Evolutionary conservation across 345 rosid species (phyloP).

Genomic region (Rhodomyrtus tomentosa): DNA sequence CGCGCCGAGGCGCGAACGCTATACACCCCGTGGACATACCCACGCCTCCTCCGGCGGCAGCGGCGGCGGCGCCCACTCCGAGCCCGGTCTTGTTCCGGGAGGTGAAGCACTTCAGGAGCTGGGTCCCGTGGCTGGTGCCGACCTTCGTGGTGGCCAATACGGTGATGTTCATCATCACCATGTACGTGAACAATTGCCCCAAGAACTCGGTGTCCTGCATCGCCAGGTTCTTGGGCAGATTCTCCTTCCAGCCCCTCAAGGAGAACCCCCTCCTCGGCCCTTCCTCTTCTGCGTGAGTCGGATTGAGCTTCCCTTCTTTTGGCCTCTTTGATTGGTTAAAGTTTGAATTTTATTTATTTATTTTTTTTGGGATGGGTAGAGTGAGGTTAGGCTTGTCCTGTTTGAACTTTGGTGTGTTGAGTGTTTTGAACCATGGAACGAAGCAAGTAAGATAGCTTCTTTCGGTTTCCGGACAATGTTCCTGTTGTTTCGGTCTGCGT

Average conservation of each 20-base stretch:
- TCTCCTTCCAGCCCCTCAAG: conserved; percentile 78
- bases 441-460: neutral
- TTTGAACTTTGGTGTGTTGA: neutral
- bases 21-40: conserved; percentile 37
- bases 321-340: neutral
- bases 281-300: conserved; percentile 62
- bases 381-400: neutral
- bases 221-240: conserved; percentile 66
- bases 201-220: conserved; percentile 57
- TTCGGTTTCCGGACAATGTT: neutral
- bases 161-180: conserved; percentile 61
- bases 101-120: conserved; percentile 49
- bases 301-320: neutral
- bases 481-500: neutral
- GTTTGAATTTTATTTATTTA: neutral
- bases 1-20: conserved; percentile 1
- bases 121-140: conserved; percentile 77
- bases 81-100: conserved; percentile 27
- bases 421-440: neutral
- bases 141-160: conserved; percentile 62
- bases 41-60: conserved; percentile 5
- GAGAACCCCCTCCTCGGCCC: conserved; percentile 98
- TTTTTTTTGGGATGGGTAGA: neutral
- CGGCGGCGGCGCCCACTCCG: neutral
- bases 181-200: conserved; percentile 83